Evolutionary conservation across 352 stramenopile genomes (phyloP), one percentile per base, ranked within the genome.

Genomic region (Phytophthora europaea): DNA sequence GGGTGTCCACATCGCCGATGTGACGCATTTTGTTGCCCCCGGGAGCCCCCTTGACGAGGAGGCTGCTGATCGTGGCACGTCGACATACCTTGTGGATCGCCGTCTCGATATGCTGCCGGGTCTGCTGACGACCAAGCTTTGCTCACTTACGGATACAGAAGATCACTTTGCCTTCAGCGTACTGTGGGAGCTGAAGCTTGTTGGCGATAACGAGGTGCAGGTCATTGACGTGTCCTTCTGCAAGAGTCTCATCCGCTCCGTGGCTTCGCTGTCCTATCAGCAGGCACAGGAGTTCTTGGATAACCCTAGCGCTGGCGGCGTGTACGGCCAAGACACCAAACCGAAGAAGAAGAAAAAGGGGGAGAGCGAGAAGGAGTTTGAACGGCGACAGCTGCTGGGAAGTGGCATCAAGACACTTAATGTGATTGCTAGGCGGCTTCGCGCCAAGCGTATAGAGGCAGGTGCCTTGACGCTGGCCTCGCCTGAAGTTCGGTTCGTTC

Each of bases 1-100:
- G 7, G 98, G 98, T 13, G 98, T 99, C 16, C 98, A 99, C 76
- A 99, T 99, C 83, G 98, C 98, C 5, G 98, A 99, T 76, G 98
- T 99, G 9, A 99, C 97, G 58, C 96, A 99, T 79, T 99, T 99
- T 80, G 98, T 99, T 23, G 85, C 92, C 28, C 85, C 97, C 15
- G 97, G 93, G 20, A 97, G 83, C 31, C 84, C 98, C 8, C 88
- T 99, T 20, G 98, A 99, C 73, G 82, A 98, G 70, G 98, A 99
- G 75, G 93, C 92, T 8, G 89, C 84, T 6, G 85, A 96, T 53
- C 89, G 92, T 63, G 91, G 86, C 18, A 99, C 98, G 16, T 99
- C 97, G 23, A 99, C 97, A 2, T 99, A 99, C 79, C 88, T 99
- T 12, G 98, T 99, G n/a, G 98, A 99, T 56, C 95, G 97, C 43